A percentile compares a stretch with the other conserved stretches of the same genome.
Conservation (phyloP, 2,329 filamentous ascomycete species). For the Akanthomyces uredinophilus region DNA sequence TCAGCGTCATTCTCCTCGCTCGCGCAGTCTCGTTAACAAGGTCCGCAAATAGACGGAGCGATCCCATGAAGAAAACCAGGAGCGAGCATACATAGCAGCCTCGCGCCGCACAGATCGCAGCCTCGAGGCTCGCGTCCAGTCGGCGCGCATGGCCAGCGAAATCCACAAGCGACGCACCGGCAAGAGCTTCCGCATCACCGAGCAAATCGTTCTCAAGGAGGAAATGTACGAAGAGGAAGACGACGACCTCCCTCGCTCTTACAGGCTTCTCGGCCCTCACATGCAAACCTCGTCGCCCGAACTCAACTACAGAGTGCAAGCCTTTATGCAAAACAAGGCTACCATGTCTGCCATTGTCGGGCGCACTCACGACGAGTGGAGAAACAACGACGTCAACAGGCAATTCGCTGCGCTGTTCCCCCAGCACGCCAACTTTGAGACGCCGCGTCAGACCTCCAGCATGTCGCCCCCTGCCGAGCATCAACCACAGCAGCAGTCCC, state of each 20-base stretch:
- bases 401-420: constrained; percentile 45
- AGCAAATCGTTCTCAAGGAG: constrained; percentile 81
- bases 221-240: constrained; percentile 97
- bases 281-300: constrained; percentile 55
- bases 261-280: constrained; percentile 57
- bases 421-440: constrained; percentile 22
- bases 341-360: constrained; percentile 38
- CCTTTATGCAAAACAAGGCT: constrained; percentile 38
- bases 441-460: neutral
- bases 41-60: constrained; percentile 55
- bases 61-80: constrained; percentile 76
- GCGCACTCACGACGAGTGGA: constrained; percentile 33
- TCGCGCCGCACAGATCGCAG: constrained; percentile 82
- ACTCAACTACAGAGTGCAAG: constrained; percentile 56
- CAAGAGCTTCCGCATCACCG: constrained; percentile 72
- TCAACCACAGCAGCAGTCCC: neutral
- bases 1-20: neutral
- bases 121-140: constrained; percentile 82
- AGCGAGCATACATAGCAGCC: constrained; percentile 86
- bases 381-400: constrained; percentile 42
- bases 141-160: constrained; percentile 80
- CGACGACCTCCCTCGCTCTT: constrained; percentile 67
- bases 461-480: neutral
- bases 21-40: neutral
- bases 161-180: constrained; percentile 87